Percentiles rank a stretch among this genome's conserved stretches.
phyloP scores from a whole-genome alignment of 345 rosid species.

The Salix brachista region DNA sequence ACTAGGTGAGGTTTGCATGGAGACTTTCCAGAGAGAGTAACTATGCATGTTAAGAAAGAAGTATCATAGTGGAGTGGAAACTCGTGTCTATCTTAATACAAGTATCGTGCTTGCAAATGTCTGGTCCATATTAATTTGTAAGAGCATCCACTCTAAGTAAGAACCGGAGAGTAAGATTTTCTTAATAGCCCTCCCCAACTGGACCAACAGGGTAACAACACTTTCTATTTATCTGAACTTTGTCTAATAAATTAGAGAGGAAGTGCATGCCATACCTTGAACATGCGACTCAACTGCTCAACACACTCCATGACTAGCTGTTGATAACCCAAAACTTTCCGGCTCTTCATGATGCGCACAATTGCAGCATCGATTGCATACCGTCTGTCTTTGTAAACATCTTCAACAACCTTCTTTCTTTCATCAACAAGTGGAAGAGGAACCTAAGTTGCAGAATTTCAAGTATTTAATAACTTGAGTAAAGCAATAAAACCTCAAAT shows the following conservation, averaged over 20 bases:
- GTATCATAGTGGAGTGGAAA: not conserved
- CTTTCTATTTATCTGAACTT: not conserved
- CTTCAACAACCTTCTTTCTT: constrained; percentile 89
- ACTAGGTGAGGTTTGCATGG: not conserved
- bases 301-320: constrained; percentile 85
- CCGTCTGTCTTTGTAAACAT: constrained; percentile 84
- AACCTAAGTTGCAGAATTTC: constrained; percentile 40
- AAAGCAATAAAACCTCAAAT: not conserved
- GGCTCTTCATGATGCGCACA: constrained; percentile 95
- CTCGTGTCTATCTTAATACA: not conserved
- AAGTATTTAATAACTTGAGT: not conserved
- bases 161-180: not conserved
- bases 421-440: constrained; percentile 95
- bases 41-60: not conserved
- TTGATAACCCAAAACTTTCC: constrained; percentile 80
- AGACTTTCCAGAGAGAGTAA: not conserved
- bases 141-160: not conserved
- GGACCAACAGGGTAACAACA: not conserved
- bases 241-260: not conserved
- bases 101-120: not conserved
- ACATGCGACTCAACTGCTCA: constrained; percentile 90
- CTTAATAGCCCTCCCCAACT: not conserved
- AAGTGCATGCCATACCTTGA: constrained; percentile 52
- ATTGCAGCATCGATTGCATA: constrained; percentile 96
- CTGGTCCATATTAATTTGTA: not conserved